These are phyloP conservation scores for Aspergillus ruber DNA, from an alignment of 2,329 filamentous ascomycete species.

Conservation along the genomic window DNA sequence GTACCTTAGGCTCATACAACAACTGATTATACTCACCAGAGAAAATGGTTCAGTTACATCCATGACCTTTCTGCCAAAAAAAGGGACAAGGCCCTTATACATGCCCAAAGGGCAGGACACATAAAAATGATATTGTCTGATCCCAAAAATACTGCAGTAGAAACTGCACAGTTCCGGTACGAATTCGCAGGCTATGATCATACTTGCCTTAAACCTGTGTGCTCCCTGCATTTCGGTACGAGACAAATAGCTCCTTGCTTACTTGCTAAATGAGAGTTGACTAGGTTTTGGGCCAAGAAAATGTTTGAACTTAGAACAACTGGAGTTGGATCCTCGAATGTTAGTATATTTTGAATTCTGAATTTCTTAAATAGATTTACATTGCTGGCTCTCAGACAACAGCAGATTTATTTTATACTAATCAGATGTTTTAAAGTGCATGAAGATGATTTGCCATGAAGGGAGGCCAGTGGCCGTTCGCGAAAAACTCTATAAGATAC, in stretches of 20 bases:
- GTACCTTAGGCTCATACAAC: conserved; percentile 17
- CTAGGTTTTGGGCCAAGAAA: conserved; percentile 49
- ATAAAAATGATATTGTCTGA: conserved; percentile 43
- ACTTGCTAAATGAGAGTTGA: conserved; percentile 1
- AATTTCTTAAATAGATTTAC: conserved; percentile 1
- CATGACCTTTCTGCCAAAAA: conserved; percentile 46
- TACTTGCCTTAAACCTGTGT: background rate
- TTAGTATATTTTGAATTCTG: conserved; percentile 18
- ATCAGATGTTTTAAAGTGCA: conserved; percentile 19
- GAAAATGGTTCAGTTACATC: conserved; percentile 36
- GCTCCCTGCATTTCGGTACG: no score
- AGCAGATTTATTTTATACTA: conserved; percentile 2
- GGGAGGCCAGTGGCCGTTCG: conserved; percentile 48
- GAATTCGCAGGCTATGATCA: background rate
- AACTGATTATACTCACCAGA: background rate
- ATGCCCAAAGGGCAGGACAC: conserved; percentile 42
- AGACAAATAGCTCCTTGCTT: background rate
- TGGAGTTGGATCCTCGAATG: conserved; percentile 32
- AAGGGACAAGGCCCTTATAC: conserved; percentile 47
- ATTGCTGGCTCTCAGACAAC: background rate
- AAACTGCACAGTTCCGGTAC: conserved; percentile 47
- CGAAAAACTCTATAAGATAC: conserved; percentile 46
- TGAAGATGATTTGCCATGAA: conserved; percentile 44
- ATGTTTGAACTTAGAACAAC: conserved; percentile 45
- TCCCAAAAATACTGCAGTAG: conserved; percentile 45